A percentile compares a stretch with the other conserved stretches of the same genome.
Evolutionary conservation across 106 monocot genomes (phyloP).

Genomic region (Amphibolis antarctica): DNA sequence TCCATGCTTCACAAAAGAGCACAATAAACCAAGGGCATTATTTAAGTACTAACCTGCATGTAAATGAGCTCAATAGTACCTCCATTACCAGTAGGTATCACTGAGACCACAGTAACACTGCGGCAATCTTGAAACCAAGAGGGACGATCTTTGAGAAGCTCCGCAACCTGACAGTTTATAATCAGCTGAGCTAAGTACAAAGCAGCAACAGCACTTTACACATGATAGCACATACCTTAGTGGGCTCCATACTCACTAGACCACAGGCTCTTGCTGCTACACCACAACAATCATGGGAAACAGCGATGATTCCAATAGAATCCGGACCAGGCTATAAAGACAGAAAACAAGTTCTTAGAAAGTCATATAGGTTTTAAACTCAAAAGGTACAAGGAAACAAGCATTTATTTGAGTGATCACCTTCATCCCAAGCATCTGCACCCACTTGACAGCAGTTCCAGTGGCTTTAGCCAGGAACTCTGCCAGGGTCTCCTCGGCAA

Average conservation of each 20-base stretch:
- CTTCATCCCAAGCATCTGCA: conserved; percentile 28
- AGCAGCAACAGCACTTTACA: neutral
- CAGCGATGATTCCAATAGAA: conserved; percentile 99
- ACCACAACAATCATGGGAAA: conserved; percentile 94
- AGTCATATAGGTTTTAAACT: neutral
- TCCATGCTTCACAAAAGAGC: neutral
- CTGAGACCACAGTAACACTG: conserved; percentile 56
- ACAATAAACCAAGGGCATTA: neutral
- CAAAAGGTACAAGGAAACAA: neutral
- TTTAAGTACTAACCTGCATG: conserved; percentile 57
- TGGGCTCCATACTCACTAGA: conserved; percentile 96
- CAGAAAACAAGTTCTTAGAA: neutral
- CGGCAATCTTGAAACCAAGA: conserved; percentile 97
- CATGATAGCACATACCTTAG: conserved; percentile 43
- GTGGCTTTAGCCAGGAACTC: conserved; percentile 23
- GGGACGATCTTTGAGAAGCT: conserved; percentile 85
- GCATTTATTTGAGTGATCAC: conserved; percentile 3
- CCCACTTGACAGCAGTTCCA: conserved; percentile 27
- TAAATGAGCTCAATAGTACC: conserved; percentile 90
- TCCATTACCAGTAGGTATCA: conserved; percentile 82
- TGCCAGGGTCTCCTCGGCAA: conserved; percentile 20
- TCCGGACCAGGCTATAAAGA: conserved; percentile 97
- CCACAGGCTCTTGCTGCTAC: conserved; percentile 97
- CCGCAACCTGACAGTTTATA: conserved; percentile 48
- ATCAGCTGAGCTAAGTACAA: neutral